Evolutionary conservation across 371 early-diverging fungal genomes (phyloP), one percentile per base, ranked within the genome.

Genomic region (Mitosporidium daphniae): DNA sequence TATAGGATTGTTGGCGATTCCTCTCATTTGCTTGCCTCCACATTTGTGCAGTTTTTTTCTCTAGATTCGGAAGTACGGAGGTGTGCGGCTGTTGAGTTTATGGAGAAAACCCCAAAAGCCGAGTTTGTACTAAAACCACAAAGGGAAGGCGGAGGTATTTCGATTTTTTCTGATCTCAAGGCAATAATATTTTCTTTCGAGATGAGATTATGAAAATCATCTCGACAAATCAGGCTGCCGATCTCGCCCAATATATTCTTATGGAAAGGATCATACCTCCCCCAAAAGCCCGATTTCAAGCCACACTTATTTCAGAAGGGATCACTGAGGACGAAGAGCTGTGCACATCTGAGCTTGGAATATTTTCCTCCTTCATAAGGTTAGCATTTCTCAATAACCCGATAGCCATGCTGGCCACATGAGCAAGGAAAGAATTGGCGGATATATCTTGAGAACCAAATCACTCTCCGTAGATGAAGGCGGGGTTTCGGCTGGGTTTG

Each of bases 401-500:
- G 7, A 32, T 36, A 61, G 57, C 25, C 56, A 57, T 11, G 53
- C 51, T 4, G 38, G 48, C 3, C 38, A 48, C 0, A 53, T 55
- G n/a, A 36, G 59, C 8, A 27, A 61, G n/a, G 84, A 89, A 42
- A 48, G 63, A 23, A 35, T 41, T 11, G 72, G 55, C 3, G 91
- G 91, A 0, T 71, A 89, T 46, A 48, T 89, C 32, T 50, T 89
- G 19, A 58, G 91, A 21, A 77, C 86, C 10, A 89, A 89, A 41
- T 53, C 55, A 0, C 51, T 57, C 1, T 54, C 55, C 12, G 57
- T 61, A 2, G 56, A 65, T 21, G 91, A 89, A 42, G 91, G 91
- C 7, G 91, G 91, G 16, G 84, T 89, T 2, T 82, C 84, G 1
- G 69, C 80, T 17, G 91, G 91, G n/a, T 84, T 61, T 53, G 69